A percentile compares a stretch with the other conserved stretches of the same genome.
Conservation (phyloP, 192 early-diverging fungal species). For the Endogone sp. region DNA sequence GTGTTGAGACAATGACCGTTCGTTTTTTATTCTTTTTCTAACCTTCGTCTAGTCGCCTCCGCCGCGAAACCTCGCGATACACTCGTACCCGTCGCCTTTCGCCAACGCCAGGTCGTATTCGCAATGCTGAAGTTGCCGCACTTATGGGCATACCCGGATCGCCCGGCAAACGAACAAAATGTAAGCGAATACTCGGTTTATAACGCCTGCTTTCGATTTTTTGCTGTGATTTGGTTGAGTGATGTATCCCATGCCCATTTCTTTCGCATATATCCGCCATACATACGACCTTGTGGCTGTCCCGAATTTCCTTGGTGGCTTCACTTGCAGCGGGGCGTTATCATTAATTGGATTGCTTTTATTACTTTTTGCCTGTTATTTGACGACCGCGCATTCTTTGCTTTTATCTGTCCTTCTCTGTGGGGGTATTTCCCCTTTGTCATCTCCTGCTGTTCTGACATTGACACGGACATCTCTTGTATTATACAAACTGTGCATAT, state of each 20-base stretch:
- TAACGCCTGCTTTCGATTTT: not conserved
- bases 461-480: too few species aligned
- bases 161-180: not conserved
- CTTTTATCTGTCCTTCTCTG: too few species aligned
- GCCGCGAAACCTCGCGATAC: conserved; percentile 1
- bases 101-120: not conserved
- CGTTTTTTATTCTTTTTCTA: too few species aligned
- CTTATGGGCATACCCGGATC: not conserved
- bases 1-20: too few species aligned
- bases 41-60: not conserved
- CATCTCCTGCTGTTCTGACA: too few species aligned
- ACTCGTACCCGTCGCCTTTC: not conserved
- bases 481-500: too few species aligned
- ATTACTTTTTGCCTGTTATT: too few species aligned
- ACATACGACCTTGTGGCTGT: too few species aligned
- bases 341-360: not conserved
- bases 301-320: not conserved
- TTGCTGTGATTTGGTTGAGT: not conserved
- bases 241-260: not conserved
- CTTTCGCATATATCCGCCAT: not conserved
- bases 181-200: not conserved
- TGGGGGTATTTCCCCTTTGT: too few species aligned
- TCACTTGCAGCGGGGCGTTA: not conserved
- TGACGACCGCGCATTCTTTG: too few species aligned
- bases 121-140: not conserved